Evolutionary conservation across 768 basidiomycete genomes (phyloP), one percentile per base, ranked within the genome.

Genomic region (Calocybe gangraenosa): DNA sequence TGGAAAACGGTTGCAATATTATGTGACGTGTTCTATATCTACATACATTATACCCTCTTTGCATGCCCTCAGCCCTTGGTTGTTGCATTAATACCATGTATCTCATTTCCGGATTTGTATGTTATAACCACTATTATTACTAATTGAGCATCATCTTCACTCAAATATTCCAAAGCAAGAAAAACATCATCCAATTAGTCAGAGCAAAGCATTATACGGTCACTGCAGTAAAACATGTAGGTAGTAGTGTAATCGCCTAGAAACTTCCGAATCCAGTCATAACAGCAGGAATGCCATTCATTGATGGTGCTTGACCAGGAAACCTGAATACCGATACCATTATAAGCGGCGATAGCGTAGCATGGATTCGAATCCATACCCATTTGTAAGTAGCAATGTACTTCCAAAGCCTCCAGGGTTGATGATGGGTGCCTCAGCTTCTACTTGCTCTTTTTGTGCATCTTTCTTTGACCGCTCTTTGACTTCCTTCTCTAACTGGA

Each of bases 391-490:
- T 56, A 89, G 66, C 20, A 84, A 62, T 39, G 73, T 71, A 46
- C 66, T 71, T 21, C 82, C 75, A 48, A 81, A 75, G 35, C 76
- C 76, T 30, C 84, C 87, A 45, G 90, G 88, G 60, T 92, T 92
- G 67, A 95, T 90, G 54, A 95, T 90, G 4, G 87, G 86, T 42
- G 82, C 81, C 46, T 90, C 83, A 10, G 90, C 79, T 56, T 95
- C 93, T 39, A 82, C 82, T 62, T 91, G 77, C 70, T 95, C 92
- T 69, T 96, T 95, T 62, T 85, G 82, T 20, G 73, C 76, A 28
- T 93, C 87, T 66, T 90, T 93, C 69, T 86, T 85, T 22, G 86
- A 79, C 36, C 87, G 78, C 61, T 95, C 94, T 63, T 81, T 82
- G 33, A 97, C 81, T 59, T 95, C 85, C 67, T 87, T 92, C 70